Evolutionary conservation across 495 filamentous ascomycete species (phyloP).

Genomic region (Cudoniella acicularis): DNA sequence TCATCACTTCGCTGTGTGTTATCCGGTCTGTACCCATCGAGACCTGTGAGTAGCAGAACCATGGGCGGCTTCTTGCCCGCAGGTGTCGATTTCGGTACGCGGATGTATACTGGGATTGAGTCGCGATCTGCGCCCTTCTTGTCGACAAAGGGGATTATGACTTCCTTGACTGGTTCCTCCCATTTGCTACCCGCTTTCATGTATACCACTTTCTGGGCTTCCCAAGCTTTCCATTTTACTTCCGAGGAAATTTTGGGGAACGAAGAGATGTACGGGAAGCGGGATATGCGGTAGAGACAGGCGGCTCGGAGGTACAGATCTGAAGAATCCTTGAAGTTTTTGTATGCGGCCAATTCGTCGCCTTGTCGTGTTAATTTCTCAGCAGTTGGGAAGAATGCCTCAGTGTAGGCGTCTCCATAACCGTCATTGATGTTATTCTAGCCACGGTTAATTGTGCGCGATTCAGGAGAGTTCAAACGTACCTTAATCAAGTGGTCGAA

Average conservation of each 20-base stretch:
- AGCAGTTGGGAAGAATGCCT: constrained; percentile 56
- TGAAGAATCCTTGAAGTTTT: constrained; percentile 42
- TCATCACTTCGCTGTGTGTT: constrained; percentile 69
- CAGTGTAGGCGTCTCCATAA: constrained; percentile 59
- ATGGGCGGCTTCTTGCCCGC: constrained; percentile 41
- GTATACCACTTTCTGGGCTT: constrained; percentile 62
- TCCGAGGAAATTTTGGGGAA: constrained; percentile 35
- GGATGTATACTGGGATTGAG: constrained; percentile 62
- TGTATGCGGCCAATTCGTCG: constrained; percentile 34
- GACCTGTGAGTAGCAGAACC: constrained; percentile 68
- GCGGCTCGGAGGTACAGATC: constrained; percentile 67
- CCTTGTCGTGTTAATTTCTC: constrained; percentile 47
- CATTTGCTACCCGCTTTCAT: constrained; percentile 55
- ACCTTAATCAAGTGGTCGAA: constrained; percentile 60
- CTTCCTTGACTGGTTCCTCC: constrained; percentile 52
- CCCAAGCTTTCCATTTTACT: constrained; percentile 60
- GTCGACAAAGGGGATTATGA: constrained; percentile 55
- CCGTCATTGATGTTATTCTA: constrained; percentile 60
- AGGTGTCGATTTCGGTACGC: constrained; percentile 39
- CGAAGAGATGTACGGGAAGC: constrained; percentile 66
- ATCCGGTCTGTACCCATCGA: constrained; percentile 78
- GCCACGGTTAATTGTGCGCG: background rate
- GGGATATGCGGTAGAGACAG: constrained; percentile 67
- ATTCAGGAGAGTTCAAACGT: constrained; percentile 14
- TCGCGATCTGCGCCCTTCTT: constrained; percentile 44